Evolutionary conservation across 2,329 filamentous ascomycete genomes (phyloP), one percentile per base, ranked within the genome.

Genomic region (Cladosporium phlei): DNA sequence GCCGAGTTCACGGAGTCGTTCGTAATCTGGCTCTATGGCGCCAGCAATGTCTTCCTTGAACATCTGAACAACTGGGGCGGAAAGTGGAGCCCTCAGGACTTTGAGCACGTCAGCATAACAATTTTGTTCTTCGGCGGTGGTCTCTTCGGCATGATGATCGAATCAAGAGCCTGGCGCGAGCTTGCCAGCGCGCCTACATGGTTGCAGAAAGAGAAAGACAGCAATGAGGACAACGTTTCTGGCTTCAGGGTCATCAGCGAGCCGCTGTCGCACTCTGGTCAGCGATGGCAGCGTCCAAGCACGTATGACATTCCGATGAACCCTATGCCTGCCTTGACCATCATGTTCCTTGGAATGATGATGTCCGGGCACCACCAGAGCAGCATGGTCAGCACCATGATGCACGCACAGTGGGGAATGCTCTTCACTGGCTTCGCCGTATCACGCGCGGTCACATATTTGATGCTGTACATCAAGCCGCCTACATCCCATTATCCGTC

Each of bases 61-160:
- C 91, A 95, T 61, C 75, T 97, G 20, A 82, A 83, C 45, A 79
- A 77, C 40, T 83, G 80, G 76, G 87, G 85, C 25, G 69, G 73
- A 10, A 75, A 67, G 43, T 97, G 89, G 85, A 82, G 77, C 43
- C 69, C 88, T 1, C 79, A 85, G 51, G 91, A 97, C 63, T 71
- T 97, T 16, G 90, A 97, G 68, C 93, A 97, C 66, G 73, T 95
- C 37, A 91, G 89, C 10, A 96, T 97, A 59, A 90, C 91, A 0
- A 76, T 96, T 37, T 80, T 97, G 64, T 97, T 97, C 71, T 87
- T 96, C 52, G 91, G 91, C 46, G 91, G 90, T 55, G 91, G 93
- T 37, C 63, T 95, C 69, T 86, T 66, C 4, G 63, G 64, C 28
- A 66, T 66, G 63, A 52, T 65, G 32, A 54, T 66, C 33, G 64